These are phyloP conservation scores for Silybum marianum DNA, from an alignment of 129 eudicot species.

Conservation along the genomic window DNA sequence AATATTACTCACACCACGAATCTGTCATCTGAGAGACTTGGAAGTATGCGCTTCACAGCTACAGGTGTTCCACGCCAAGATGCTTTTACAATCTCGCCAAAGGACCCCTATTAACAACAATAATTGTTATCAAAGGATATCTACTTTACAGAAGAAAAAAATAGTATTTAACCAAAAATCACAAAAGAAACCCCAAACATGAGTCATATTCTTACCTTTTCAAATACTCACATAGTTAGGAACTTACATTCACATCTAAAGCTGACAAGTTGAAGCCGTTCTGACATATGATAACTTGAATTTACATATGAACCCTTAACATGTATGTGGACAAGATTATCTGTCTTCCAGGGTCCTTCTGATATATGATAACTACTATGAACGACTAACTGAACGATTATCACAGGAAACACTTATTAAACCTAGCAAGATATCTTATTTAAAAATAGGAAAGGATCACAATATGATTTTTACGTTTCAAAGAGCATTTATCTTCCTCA, in stretches of 20 bases:
- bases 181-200: conserved; percentile 1
- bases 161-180: background rate
- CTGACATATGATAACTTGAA: background rate
- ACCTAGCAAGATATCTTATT: background rate
- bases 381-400: background rate
- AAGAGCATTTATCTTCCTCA: background rate
- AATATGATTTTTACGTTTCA: background rate
- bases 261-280: background rate
- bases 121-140: conserved; percentile 20
- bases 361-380: conserved; percentile 14
- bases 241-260: background rate
- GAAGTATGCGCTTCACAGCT: conserved; percentile 96
- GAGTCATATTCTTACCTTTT: background rate
- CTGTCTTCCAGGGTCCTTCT: background rate
- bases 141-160: conserved; percentile 3
- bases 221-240: conserved; percentile 7
- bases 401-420: background rate
- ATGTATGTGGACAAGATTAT: background rate
- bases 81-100: conserved; percentile 93
- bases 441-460: background rate
- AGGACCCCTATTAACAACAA: conserved; percentile 69
- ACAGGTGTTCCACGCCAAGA: conserved; percentile 99
- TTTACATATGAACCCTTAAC: background rate
- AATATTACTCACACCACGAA: conserved; percentile 65
- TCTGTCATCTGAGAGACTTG: conserved; percentile 96